Percentiles rank a stretch among this genome's conserved stretches.
phyloP scores from a whole-genome alignment of 257 asterid species.

The Galeopsis tetrahit region DNA sequence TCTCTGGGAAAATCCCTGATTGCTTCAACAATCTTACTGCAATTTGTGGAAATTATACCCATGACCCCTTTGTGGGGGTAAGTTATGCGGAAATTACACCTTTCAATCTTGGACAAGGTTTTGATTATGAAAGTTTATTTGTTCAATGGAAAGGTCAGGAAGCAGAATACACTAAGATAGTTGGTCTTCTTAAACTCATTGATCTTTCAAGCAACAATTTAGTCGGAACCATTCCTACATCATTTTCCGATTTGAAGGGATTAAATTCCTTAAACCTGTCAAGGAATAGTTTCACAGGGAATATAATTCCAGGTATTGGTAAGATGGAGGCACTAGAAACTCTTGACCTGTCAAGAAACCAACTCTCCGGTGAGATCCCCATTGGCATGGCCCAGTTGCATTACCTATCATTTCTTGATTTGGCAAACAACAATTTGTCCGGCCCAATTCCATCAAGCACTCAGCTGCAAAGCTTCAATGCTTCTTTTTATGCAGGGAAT shows the following conservation, averaged over 20 bases:
- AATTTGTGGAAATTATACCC: not conserved
- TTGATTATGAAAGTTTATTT: slow-evolving; percentile 1
- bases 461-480: slow-evolving; percentile 28
- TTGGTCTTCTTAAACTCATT: slow-evolving; percentile 30
- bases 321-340: slow-evolving; percentile 39
- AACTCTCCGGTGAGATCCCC: slow-evolving; percentile 41
- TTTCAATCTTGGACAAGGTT: not conserved
- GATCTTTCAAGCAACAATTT: slow-evolving; percentile 42
- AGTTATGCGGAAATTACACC: not conserved
- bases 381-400: slow-evolving; percentile 30
- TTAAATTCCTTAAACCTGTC: slow-evolving; percentile 42
- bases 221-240: slow-evolving; percentile 30
- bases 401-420: too few species aligned
- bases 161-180: slow-evolving; percentile 7
- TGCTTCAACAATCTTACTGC: slow-evolving; percentile 40
- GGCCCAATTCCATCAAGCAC: slow-evolving; percentile 40
- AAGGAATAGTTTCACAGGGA: slow-evolving; percentile 36
- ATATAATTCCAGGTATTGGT: slow-evolving; percentile 37
- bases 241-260: slow-evolving; percentile 26
- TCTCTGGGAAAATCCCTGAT: slow-evolving; percentile 46
- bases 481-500: too few species aligned
- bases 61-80: not conserved
- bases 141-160: slow-evolving; percentile 39
- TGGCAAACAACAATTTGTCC: too few species aligned
- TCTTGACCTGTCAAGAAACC: slow-evolving; percentile 44